Evolutionary conservation across 441 rosid genomes (phyloP).

Genomic region (Melianthus villosus): DNA sequence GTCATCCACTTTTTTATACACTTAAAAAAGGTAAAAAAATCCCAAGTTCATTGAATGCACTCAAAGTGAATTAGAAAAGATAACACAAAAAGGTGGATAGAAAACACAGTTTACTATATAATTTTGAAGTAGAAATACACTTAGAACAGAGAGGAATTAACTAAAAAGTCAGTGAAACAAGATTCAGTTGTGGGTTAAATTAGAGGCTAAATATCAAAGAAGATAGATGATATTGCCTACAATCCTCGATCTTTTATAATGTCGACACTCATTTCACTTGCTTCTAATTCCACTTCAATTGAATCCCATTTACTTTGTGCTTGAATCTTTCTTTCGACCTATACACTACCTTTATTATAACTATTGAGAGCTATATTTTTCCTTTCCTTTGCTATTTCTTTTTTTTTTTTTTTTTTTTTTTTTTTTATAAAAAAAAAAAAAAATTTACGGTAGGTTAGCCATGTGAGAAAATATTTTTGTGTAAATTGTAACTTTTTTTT

Average conservation of each 20-base stretch:
- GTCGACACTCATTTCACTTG: slow-evolving; percentile 1
- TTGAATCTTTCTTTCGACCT: slow-evolving; percentile 71
- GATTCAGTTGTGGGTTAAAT: not conserved
- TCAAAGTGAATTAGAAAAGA: not conserved
- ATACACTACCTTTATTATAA: slow-evolving; percentile 54
- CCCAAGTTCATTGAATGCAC: not conserved
- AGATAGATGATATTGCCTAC: not conserved
- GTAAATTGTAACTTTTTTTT: too few relatives aligned
- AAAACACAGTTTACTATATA: not conserved
- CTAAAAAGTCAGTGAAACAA: not conserved
- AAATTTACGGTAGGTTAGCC: too few relatives aligned
- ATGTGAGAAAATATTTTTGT: too few relatives aligned
- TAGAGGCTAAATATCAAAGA: not conserved
- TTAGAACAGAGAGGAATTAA: not conserved
- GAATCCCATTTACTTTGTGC: slow-evolving; percentile 60
- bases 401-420: too few relatives aligned
- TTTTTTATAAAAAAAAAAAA: too few relatives aligned
- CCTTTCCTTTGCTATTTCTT: too few relatives aligned
- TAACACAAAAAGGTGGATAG: not conserved
- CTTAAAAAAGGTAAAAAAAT: too few relatives aligned
- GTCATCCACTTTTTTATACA: too few relatives aligned
- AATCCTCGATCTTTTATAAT: not conserved
- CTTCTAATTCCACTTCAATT: slow-evolving; percentile 28
- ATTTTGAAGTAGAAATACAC: not conserved
- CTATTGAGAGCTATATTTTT: too few relatives aligned